A percentile compares a stretch with the other conserved stretches of the same genome.
Evolutionary conservation across 163 green algal genomes (phyloP).

Genomic region (Chlorella variabilis): DNA sequence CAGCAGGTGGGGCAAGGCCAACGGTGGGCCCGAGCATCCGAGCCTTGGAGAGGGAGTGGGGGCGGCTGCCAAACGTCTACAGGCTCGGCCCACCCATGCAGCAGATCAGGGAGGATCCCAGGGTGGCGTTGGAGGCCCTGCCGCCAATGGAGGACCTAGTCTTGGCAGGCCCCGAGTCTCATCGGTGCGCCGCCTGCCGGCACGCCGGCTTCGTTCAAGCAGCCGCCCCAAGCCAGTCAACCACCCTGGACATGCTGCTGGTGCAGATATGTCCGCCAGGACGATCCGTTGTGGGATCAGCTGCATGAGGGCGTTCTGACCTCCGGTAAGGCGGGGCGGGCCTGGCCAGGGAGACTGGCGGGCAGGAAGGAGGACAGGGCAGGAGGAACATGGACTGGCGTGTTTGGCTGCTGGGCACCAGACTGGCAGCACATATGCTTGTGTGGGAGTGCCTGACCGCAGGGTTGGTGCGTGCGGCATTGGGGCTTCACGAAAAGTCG

Average conservation of each 20-base stretch:
- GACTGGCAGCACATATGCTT: background rate
- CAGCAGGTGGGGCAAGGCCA: no score
- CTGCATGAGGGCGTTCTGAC: constrained; percentile 68
- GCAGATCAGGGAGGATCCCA: constrained; percentile 32
- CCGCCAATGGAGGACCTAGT: constrained; percentile 32
- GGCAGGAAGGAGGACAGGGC: no score
- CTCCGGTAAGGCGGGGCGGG: background rate
- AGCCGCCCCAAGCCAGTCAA: no score
- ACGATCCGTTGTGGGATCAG: constrained; percentile 52
- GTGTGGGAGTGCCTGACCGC: background rate
- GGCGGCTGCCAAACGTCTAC: constrained; percentile 54
- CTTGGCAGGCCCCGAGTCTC: constrained; percentile 14
- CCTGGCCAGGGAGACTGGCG: background rate
- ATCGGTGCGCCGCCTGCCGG: no score
- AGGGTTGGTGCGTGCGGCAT: constrained; percentile 52
- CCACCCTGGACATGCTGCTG: no score
- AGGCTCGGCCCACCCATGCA: constrained; percentile 34
- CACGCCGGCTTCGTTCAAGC: no score
- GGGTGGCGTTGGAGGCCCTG: constrained; percentile 40
- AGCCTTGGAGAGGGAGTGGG: no score
- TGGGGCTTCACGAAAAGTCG: constrained; percentile 64
- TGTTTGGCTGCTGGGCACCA: no score
- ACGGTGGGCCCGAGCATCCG: no score
- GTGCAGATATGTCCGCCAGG: constrained; percentile 69
- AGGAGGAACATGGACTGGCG: no score